A percentile compares a stretch with the other conserved stretches of the same genome.
phyloP scores from a whole-genome alignment of 495 filamentous ascomycete species.

The Aspergillus haitiensis region DNA sequence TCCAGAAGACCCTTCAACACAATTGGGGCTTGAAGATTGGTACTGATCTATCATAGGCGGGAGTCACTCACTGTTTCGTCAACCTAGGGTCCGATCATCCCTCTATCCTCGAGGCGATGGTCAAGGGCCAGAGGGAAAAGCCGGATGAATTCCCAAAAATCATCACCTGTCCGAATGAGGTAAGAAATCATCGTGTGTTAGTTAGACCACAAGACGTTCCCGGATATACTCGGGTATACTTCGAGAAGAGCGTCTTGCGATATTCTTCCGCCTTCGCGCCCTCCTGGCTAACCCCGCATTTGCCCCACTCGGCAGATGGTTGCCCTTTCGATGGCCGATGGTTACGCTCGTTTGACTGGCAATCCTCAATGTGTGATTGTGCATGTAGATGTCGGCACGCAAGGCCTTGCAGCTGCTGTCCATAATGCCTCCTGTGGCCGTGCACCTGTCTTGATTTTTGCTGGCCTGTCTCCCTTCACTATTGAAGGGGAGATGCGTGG shows the following conservation, averaged over 20 bases:
- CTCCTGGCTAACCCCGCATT: constrained; percentile 21
- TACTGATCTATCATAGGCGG: constrained; percentile 55
- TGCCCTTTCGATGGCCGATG: constrained; percentile 94
- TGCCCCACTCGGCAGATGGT: constrained; percentile 70
- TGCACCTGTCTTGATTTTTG: constrained; percentile 86
- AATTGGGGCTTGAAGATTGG: not conserved
- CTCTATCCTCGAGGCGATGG: constrained; percentile 92
- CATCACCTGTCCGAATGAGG: constrained; percentile 90
- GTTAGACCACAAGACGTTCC: not conserved
- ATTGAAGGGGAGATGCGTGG: constrained; percentile 89
- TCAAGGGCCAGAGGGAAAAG: constrained; percentile 73
- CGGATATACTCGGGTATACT: constrained; percentile 1
- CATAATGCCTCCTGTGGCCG: constrained; percentile 89
- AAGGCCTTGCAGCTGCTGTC: constrained; percentile 85
- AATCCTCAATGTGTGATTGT: constrained; percentile 91
- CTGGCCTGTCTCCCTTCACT: constrained; percentile 85
- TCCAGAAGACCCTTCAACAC: not conserved
- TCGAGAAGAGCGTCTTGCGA: too few relatives aligned
- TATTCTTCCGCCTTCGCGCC: not conserved
- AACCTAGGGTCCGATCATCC: constrained; percentile 96
- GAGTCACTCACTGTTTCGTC: constrained; percentile 86
- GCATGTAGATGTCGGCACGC: constrained; percentile 95
- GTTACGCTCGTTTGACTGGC: constrained; percentile 82
- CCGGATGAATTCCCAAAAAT: constrained; percentile 74
- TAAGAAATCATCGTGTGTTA: constrained; percentile 22